Conservation (phyloP, 1,139 yeast species). For the Hansenula sp. region DNA sequence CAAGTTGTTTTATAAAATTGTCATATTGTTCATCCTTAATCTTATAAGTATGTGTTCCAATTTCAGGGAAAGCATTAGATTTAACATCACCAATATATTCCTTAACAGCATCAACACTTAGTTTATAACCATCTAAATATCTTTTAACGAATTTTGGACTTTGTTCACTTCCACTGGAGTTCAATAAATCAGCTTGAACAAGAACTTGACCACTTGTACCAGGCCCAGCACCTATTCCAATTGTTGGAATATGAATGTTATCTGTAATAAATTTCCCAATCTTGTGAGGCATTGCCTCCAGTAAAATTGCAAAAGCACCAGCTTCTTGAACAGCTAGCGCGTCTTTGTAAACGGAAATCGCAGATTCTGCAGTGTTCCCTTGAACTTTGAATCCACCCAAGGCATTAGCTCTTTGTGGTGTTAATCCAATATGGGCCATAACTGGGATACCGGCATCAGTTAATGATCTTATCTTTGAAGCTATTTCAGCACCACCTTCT, state of each 20-base stretch:
- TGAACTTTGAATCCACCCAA: conserved; percentile 89
- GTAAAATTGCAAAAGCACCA: conserved; percentile 72
- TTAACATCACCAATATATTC: conserved; percentile 60
- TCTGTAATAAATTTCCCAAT: conserved; percentile 67
- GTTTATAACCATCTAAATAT: conserved; percentile 50
- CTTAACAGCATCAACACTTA: conserved; percentile 49
- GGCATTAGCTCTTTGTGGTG: conserved; percentile 81
- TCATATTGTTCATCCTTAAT: conserved; percentile 64
- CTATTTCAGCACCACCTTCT: conserved; percentile 74
- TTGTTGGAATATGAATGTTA: conserved; percentile 66
- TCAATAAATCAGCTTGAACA: conserved; percentile 81
- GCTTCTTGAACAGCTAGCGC: conserved; percentile 69
- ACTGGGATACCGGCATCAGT: conserved; percentile 79
- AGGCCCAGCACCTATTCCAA: conserved; percentile 95
- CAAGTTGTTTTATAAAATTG: conserved; percentile 34
- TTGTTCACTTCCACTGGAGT: conserved; percentile 54
- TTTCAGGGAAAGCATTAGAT: conserved; percentile 52
- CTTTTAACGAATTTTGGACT: conserved; percentile 75
- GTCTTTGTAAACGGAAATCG: conserved; percentile 58
- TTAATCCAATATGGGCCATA: conserved; percentile 87
- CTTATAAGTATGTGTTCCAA: conserved; percentile 62
- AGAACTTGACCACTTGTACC: conserved; percentile 84
- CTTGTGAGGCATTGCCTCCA: conserved; percentile 83
- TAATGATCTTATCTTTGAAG: conserved; percentile 45
- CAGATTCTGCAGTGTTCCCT: conserved; percentile 56